phyloP scores from a whole-genome alignment of 805 yeast species.

The Yarrowia hollandica region DNA sequence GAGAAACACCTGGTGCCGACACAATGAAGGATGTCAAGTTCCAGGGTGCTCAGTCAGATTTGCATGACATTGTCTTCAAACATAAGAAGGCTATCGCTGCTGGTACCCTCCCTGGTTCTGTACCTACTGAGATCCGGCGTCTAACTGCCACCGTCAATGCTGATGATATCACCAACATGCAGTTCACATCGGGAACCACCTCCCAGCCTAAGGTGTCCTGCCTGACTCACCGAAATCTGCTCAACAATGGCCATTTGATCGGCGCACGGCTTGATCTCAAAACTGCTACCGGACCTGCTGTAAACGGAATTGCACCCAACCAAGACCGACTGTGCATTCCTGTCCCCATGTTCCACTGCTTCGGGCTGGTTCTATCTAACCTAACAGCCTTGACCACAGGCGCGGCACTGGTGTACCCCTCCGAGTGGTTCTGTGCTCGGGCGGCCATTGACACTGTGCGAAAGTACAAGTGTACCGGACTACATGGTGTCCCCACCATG shows the following conservation, averaged over 20 bases:
- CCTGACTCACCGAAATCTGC: slow-evolving; percentile 37
- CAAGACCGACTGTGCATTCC: slow-evolving; percentile 39
- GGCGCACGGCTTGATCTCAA: slow-evolving; percentile 37
- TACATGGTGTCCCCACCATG: slow-evolving; percentile 42
- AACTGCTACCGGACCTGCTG: slow-evolving; percentile 33
- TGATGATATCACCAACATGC: slow-evolving; percentile 38
- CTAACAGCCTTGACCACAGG: slow-evolving; percentile 37
- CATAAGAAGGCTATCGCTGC: not conserved
- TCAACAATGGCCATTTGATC: slow-evolving; percentile 38
- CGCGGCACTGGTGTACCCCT: slow-evolving; percentile 36
- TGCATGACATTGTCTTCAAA: slow-evolving; percentile 19
- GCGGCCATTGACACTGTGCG: slow-evolving; percentile 35
- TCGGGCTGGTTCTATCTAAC: slow-evolving; percentile 40
- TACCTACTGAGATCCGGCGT: slow-evolving; percentile 14
- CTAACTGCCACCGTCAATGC: slow-evolving; percentile 26
- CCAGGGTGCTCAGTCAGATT: slow-evolving; percentile 14
- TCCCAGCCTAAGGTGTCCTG: slow-evolving; percentile 38
- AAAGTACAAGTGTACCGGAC: slow-evolving; percentile 36
- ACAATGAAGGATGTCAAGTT: slow-evolving; percentile 21
- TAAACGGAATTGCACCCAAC: slow-evolving; percentile 29
- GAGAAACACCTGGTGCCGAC: slow-evolving; percentile 13
- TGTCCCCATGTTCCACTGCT: slow-evolving; percentile 42
- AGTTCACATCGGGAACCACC: slow-evolving; percentile 42
- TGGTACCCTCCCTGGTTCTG: not conserved
- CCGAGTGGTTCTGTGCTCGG: slow-evolving; percentile 37